Percentiles rank a stretch among this genome's conserved stretches.
Conservation (phyloP, 2,329 filamentous ascomycete genomes). For the Diaporthe caulivora region DNA sequence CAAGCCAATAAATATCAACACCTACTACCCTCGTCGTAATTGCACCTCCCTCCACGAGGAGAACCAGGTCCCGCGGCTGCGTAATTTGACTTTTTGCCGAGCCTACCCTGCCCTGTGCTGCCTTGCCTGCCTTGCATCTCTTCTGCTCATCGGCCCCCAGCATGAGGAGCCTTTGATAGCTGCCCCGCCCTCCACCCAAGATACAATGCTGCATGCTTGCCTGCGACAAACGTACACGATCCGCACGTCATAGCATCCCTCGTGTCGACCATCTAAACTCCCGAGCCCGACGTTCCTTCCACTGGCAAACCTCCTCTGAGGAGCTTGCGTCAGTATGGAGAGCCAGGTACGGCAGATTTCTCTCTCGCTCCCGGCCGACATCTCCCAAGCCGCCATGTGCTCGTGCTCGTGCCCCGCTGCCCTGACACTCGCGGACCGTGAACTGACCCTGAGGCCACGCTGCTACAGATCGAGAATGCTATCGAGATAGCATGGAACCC, state of each 20-base stretch:
- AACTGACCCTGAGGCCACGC: constrained; percentile 4
- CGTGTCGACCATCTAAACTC: constrained; percentile 33
- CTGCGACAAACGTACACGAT: constrained; percentile 40
- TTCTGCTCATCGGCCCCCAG: constrained; percentile 25
- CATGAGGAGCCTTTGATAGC: constrained; percentile 38
- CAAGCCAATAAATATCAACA: constrained; percentile 23
- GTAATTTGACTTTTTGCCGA: constrained; percentile 26
- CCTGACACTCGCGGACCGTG: background rate
- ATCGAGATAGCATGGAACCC: constrained; percentile 95
- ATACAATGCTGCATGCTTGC: constrained; percentile 41
- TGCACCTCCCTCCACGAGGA: constrained; percentile 1
- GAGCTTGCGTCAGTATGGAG: constrained; percentile 46
- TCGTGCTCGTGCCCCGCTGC: constrained; percentile 7
- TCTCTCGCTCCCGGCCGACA: constrained; percentile 36
- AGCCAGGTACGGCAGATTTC: constrained; percentile 46
- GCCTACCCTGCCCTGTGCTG: constrained; percentile 19
- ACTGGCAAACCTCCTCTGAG: constrained; percentile 37
- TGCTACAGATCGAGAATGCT: constrained; percentile 86
- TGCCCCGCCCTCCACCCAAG: constrained; percentile 40
- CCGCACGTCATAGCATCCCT: constrained; percentile 47
- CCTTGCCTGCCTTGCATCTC: constrained; percentile 17
- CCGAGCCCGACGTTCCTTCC: constrained; percentile 26
- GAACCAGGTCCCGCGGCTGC: background rate
- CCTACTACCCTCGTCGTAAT: background rate
- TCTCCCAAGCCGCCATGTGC: constrained; percentile 33